Evolutionary conservation across 2,329 filamentous ascomycete species (phyloP), one percentile per base, ranked within the genome.

Genomic region (Diaporthe citriasiana): DNA sequence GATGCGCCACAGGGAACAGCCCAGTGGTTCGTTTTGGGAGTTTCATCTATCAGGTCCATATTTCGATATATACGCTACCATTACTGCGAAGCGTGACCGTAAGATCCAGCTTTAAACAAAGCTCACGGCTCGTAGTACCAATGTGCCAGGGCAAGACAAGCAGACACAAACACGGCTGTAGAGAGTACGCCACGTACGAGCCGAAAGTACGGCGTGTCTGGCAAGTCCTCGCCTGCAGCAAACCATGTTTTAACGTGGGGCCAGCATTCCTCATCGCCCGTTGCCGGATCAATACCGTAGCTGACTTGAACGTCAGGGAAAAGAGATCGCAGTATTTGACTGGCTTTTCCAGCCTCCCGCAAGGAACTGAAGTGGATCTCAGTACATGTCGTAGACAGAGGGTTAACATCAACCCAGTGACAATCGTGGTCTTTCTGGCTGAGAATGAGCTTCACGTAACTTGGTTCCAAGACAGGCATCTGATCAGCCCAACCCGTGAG

Each of bases 231-330:
- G 27, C 42, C 59, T 15, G 19, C 33, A 19, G 27, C 4, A 27
- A 47, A 5, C 19, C 22, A 22, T 13, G 3, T 40, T 19, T 13
- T 8, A 19, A 45, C 9, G 38, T 3, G 19, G 10, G 38, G 10
- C 8, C 7, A 5, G 4, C n/a, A 7, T 42, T 35, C 59, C 19
- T 30, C 8, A 10, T n/a, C 10, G 25, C 27, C 59, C 59, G 59
- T 47, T 65, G 59, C 42, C 3, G 59, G 59, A 35, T 65, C 59
- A 50, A 50, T 13, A 30, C 25, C 59, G 42, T 65, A 65, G 6
- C 25, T 47, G 42, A 65, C 17, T 3, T 33, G 27, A 6, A 65
- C 3, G 25, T 9, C 27, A 33, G 59, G 59, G 27, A 47, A 65
- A 1, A n/a, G 19, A 17, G 12, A 3, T 22, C 35, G 15, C 40